These are phyloP conservation scores for Schizothecium vesticola DNA, from an alignment of 495 filamentous ascomycete genomes.

Conservation along the genomic window DNA sequence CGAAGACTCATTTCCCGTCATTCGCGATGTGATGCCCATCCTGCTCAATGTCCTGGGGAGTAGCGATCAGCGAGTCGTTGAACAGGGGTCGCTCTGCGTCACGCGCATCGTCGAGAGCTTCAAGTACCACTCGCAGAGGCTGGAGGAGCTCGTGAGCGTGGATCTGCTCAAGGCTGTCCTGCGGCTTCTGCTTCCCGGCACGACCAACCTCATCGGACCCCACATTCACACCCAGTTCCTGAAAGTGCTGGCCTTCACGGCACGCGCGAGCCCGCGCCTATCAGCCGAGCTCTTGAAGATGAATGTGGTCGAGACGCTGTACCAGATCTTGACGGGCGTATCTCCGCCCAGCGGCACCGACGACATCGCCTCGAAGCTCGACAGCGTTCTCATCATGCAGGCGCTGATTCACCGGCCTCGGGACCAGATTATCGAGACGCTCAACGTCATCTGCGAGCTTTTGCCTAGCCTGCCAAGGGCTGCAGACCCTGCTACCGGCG, in stretches of 20 bases:
- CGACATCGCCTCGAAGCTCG: conserved; percentile 81
- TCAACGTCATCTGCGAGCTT: conserved; percentile 96
- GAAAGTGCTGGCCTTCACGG: conserved; percentile 79
- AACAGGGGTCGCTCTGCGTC: conserved; percentile 93
- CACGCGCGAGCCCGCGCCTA: conserved; percentile 77
- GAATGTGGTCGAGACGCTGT: conserved; percentile 95
- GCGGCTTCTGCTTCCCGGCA: conserved; percentile 87
- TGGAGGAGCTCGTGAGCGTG: conserved; percentile 86
- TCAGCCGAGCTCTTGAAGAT: conserved; percentile 92
- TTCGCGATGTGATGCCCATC: conserved; percentile 92
- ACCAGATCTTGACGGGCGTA: conserved; percentile 95
- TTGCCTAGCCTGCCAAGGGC: conserved; percentile 62
- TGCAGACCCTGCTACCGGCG: conserved; percentile 47
- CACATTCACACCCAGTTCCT: conserved; percentile 98
- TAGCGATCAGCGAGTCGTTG: conserved; percentile 93
- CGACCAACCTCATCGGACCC: conserved; percentile 89
- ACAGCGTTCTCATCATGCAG: conserved; percentile 98
- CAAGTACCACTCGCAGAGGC: conserved; percentile 73
- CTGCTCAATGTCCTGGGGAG: conserved; percentile 82
- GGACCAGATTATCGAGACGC: conserved; percentile 93
- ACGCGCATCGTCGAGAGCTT: conserved; percentile 97
- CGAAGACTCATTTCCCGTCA: conserved; percentile 81
- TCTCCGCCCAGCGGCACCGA: conserved; percentile 79
- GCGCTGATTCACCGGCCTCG: conserved; percentile 93
- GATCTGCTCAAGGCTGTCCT: conserved; percentile 82